Evolutionary conservation across 2,329 filamentous ascomycete genomes (phyloP).

Genomic region (Cladosporium sp.): DNA sequence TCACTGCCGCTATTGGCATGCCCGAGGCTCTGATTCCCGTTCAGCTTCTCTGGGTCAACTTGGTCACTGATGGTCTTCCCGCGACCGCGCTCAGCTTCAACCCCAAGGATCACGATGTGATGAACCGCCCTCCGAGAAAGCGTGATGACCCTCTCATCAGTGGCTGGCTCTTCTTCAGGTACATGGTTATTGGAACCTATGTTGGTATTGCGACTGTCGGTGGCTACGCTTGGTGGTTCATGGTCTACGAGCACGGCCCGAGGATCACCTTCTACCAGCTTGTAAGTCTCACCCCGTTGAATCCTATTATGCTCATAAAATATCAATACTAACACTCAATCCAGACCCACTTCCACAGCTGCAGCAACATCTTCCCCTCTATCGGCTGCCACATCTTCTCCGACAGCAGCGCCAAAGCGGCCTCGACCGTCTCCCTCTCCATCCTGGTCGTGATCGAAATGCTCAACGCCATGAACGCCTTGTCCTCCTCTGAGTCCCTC

Average conservation of each 20-base stretch:
- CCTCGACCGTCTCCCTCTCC: conserved; percentile 87
- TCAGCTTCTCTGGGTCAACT: conserved; percentile 96
- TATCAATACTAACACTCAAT: conserved; percentile 14
- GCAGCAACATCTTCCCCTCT: conserved; percentile 76
- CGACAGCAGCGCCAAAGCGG: conserved; percentile 79
- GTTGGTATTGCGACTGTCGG: conserved; percentile 92
- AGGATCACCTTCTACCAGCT: conserved; percentile 89
- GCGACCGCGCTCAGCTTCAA: conserved; percentile 97
- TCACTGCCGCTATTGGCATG: conserved; percentile 94
- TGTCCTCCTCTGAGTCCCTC: conserved; percentile 91
- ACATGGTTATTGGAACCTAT: conserved; percentile 92
- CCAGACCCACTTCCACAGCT: conserved; percentile 83
- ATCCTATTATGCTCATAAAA: not conserved
- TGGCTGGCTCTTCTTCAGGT: conserved; percentile 96
- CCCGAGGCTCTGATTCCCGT: conserved; percentile 95
- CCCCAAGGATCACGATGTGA: conserved; percentile 95
- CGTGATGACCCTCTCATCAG: conserved; percentile 88
- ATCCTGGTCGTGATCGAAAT: conserved; percentile 96
- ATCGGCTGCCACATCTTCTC: conserved; percentile 91
- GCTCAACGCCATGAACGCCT: conserved; percentile 97
- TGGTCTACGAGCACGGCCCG: conserved; percentile 86
- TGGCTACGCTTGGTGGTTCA: conserved; percentile 99
- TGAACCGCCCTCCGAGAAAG: conserved; percentile 86
- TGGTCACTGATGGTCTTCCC: conserved; percentile 94
- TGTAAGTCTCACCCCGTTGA: conserved; percentile 40